phyloP scores from a whole-genome alignment of 2,329 filamentous ascomycete genomes.

The Trichoderma sp. region DNA sequence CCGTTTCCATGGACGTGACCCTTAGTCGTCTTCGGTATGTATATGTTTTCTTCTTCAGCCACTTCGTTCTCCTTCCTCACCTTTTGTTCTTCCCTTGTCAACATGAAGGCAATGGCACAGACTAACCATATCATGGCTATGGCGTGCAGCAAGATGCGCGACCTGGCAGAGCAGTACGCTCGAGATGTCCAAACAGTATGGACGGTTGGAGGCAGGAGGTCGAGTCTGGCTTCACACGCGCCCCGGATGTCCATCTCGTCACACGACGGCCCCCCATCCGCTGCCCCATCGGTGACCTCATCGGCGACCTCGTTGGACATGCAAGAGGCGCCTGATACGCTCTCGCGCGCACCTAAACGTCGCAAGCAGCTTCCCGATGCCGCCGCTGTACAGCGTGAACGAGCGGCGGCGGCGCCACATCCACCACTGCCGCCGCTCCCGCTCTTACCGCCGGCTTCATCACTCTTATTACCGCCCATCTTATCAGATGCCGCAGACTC shows the following conservation, averaged over 20 bases:
- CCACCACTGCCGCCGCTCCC: slow-evolving; percentile 1
- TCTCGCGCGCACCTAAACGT: slow-evolving; percentile 22
- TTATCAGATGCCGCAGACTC: not conserved
- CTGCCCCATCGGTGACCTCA: slow-evolving; percentile 5
- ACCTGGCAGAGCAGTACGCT: slow-evolving; percentile 35
- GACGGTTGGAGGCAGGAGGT: slow-evolving; percentile 24
- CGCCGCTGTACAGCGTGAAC: slow-evolving; percentile 15
- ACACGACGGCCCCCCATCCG: slow-evolving; percentile 23
- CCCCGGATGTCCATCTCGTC: slow-evolving; percentile 26
- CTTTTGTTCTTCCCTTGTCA: not conserved
- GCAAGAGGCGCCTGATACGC: slow-evolving; percentile 20
- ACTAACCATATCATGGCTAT: slow-evolving; percentile 16
- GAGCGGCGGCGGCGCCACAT: not conserved
- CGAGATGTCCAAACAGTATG: slow-evolving; percentile 35
- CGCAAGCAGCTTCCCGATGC: slow-evolving; percentile 27
- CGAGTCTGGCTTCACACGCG: slow-evolving; percentile 18
- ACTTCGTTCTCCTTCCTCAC: not conserved
- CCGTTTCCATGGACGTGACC: slow-evolving; percentile 34
- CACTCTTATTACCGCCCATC: not conserved
- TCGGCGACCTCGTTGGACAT: slow-evolving; percentile 17
- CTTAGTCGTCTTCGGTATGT: slow-evolving; percentile 36
- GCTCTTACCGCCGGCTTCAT: not conserved
- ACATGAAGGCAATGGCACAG: not conserved
- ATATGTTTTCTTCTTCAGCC: not conserved
- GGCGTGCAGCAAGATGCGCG: slow-evolving; percentile 34